These are phyloP conservation scores for Aspergillus latus DNA, from an alignment of 2,329 filamentous ascomycete genomes.

Conservation along the genomic window DNA sequence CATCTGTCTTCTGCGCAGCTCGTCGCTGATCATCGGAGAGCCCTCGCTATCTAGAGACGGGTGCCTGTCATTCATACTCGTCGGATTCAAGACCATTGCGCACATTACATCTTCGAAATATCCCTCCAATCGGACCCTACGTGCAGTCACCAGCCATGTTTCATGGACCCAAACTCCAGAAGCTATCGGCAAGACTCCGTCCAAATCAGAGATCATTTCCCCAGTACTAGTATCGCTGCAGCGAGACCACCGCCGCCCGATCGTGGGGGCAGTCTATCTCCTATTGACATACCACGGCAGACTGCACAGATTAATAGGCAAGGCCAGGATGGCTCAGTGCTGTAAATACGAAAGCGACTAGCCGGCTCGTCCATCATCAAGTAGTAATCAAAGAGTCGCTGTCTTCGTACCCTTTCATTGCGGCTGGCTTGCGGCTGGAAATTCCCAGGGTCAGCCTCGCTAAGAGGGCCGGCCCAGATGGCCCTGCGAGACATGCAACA, in stretches of 20 bases:
- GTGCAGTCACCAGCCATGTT: neutral
- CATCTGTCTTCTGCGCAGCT: constrained; percentile 9
- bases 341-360: too few relatives aligned
- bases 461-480: too few relatives aligned
- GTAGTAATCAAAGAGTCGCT: too few relatives aligned
- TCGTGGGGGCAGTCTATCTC: too few relatives aligned
- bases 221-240: neutral
- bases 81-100: neutral
- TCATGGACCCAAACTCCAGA: neutral
- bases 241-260: neutral
- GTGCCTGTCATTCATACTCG: neutral
- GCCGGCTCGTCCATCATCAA: too few relatives aligned
- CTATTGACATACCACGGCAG: too few relatives aligned
- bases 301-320: too few relatives aligned
- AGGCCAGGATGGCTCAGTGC: too few relatives aligned
- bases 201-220: neutral
- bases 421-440: too few relatives aligned
- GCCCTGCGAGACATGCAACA: constrained; percentile 31
- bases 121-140: neutral
- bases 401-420: too few relatives aligned
- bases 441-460: too few relatives aligned
- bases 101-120: neutral
- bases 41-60: constrained; percentile 9
- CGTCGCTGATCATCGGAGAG: constrained; percentile 40
- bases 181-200: neutral